phyloP scores from a whole-genome alignment of 441 rosid genomes.

The Eruca vesicaria region DNA sequence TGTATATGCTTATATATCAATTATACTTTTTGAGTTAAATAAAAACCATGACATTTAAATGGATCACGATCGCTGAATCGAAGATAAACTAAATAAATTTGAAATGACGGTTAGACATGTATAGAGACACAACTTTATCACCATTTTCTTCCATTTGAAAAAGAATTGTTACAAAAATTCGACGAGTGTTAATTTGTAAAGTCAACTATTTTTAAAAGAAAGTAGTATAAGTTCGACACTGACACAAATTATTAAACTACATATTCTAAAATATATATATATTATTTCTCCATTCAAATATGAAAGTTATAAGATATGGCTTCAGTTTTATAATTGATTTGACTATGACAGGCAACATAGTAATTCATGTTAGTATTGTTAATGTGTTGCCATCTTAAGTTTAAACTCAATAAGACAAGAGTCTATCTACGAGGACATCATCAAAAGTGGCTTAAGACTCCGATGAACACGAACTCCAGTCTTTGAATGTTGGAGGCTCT shows the following conservation, averaged over 20 bases:
- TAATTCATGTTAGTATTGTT: neutral
- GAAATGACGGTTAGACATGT: conserved; percentile 23
- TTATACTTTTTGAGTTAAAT: conserved; percentile 12
- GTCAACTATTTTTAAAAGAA: neutral
- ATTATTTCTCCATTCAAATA: neutral
- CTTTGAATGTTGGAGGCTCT: conserved; percentile 92
- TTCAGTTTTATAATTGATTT: neutral
- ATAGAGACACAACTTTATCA: conserved; percentile 20
- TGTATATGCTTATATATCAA: conserved; percentile 1
- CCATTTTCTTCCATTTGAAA: too few species aligned
- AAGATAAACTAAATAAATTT: conserved; percentile 18
- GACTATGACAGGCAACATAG: neutral
- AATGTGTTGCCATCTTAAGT: neutral
- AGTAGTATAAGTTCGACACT: neutral
- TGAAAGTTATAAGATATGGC: neutral
- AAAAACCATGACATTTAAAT: conserved; percentile 3
- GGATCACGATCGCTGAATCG: conserved; percentile 11
- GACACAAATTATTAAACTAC: neutral
- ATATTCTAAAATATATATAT: neutral
- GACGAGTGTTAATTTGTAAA: neutral
- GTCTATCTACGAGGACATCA: conserved; percentile 65
- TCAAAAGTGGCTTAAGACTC: conserved; percentile 85
- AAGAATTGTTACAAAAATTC: neutral
- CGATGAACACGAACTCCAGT: conserved; percentile 81
- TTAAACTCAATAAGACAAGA: conserved; percentile 4